These are phyloP conservation scores for Trichoderma koningii DNA, from an alignment of 2,329 filamentous ascomycete genomes.

Conservation along the genomic window DNA sequence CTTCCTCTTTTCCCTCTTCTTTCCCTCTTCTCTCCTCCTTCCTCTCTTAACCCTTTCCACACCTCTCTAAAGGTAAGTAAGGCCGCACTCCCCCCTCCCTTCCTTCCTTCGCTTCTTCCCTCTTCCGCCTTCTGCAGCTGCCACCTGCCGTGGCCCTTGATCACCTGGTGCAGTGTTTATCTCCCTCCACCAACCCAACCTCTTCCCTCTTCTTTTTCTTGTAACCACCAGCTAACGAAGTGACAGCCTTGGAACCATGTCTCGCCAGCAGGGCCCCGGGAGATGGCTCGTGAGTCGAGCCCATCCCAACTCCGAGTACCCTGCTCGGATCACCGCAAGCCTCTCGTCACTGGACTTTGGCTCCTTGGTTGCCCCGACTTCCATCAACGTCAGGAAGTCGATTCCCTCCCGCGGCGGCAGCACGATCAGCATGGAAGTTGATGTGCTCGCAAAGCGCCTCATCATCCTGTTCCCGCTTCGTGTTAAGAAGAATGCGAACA, in stretches of 20 bases:
- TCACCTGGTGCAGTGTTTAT: no score
- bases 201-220: no score
- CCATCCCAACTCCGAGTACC: conserved; percentile 30
- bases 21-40: neutral
- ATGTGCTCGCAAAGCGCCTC: conserved; percentile 37
- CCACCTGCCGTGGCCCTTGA: no score
- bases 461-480: conserved; percentile 38
- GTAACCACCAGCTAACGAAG: no score
- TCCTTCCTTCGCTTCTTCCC: no score
- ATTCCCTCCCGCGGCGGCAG: conserved; percentile 23
- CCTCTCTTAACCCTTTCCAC: neutral
- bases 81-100: neutral
- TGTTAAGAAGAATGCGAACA: conserved; percentile 22
- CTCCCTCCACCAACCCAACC: no score
- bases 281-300: neutral
- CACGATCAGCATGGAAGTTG: conserved; percentile 37
- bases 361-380: conserved; percentile 52
- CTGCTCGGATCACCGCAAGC: conserved; percentile 44
- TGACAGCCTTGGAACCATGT: no score
- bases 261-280: conserved; percentile 30
- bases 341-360: conserved; percentile 62
- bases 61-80: neutral
- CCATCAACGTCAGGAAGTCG: conserved; percentile 61
- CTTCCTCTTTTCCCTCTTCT: neutral
- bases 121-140: no score